These are phyloP conservation scores for Gastrolobium bilobum DNA, from an alignment of 306 rosid genomes.

Conservation along the genomic window DNA sequence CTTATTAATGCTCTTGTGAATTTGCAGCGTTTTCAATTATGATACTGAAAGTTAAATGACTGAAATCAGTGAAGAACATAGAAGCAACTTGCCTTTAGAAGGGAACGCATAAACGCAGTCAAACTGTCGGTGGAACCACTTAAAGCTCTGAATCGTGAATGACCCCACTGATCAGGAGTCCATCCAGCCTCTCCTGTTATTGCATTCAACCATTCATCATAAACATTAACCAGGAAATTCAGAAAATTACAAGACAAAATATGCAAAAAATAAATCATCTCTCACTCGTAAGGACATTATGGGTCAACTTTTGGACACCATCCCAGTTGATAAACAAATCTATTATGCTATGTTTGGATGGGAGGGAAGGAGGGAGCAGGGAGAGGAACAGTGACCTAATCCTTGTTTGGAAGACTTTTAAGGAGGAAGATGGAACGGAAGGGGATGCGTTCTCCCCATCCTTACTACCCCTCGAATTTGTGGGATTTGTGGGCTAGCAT, in stretches of 20 bases:
- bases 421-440: not conserved
- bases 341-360: conserved; percentile 12
- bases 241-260: conserved; percentile 39
- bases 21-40: conserved; percentile 24
- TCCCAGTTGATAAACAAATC: conserved; percentile 7
- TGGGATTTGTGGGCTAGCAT: not conserved
- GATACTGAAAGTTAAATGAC: conserved; percentile 7
- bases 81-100: conserved; percentile 75
- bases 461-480: not conserved
- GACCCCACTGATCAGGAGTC: conserved; percentile 97
- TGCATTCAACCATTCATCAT: conserved; percentile 51
- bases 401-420: conserved; percentile 7
- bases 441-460: not conserved
- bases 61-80: conserved; percentile 31
- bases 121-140: conserved; percentile 69
- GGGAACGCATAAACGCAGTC: conserved; percentile 82
- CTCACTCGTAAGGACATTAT: conserved; percentile 16
- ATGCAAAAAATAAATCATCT: conserved; percentile 24
- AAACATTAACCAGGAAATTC: conserved; percentile 43
- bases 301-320: conserved; percentile 14
- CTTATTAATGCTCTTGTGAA: not conserved
- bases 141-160: conserved; percentile 73
- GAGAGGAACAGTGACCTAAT: conserved; percentile 20
- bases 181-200: conserved; percentile 93
- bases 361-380: conserved; percentile 6